These are phyloP conservation scores for Verticillium isaacii DNA, from an alignment of 2,329 filamentous ascomycete genomes.

Conservation along the genomic window DNA sequence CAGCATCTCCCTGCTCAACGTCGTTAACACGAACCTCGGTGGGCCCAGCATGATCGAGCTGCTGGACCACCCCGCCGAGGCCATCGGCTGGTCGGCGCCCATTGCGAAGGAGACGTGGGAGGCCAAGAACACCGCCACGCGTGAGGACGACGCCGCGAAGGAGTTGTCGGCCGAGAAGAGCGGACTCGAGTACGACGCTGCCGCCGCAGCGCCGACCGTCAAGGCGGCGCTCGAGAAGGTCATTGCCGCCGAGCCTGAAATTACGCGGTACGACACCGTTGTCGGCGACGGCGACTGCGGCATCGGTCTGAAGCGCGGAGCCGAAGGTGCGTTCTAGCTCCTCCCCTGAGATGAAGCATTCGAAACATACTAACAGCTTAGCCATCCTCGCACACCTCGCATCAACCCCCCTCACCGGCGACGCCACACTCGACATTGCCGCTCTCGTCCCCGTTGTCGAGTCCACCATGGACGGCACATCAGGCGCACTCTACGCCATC, in stretches of 20 bases:
- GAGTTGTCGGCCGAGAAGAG: constrained; percentile 34
- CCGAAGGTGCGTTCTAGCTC: constrained; percentile 53
- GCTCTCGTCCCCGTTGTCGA: constrained; percentile 4
- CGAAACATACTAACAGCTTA: constrained; percentile 19
- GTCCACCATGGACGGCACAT: constrained; percentile 5
- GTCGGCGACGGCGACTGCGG: constrained; percentile 91
- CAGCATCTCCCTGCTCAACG: constrained; percentile 65
- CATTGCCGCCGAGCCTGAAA: constrained; percentile 63
- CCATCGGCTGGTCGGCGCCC: constrained; percentile 64
- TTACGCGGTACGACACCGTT: constrained; percentile 72
- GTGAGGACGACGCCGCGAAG: constrained; percentile 30
- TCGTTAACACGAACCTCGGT: constrained; percentile 52
- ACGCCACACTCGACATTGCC: constrained; percentile 30
- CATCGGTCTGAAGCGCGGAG: constrained; percentile 78
- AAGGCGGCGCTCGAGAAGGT: constrained; percentile 55
- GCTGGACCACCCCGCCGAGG: constrained; percentile 65
- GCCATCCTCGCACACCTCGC: constrained; percentile 48
- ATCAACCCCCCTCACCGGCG: constrained; percentile 39
- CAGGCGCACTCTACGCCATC: constrained; percentile 3
- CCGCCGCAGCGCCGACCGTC: constrained; percentile 45
- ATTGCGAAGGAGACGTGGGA: constrained; percentile 61
- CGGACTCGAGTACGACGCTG: constrained; percentile 48
- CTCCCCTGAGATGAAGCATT: not conserved
- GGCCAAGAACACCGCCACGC: constrained; percentile 42
- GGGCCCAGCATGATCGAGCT: constrained; percentile 63